These are phyloP conservation scores for Pseudogymnoascus sp. DNA, from an alignment of 2,329 filamentous ascomycete species.

Conservation along the genomic window DNA sequence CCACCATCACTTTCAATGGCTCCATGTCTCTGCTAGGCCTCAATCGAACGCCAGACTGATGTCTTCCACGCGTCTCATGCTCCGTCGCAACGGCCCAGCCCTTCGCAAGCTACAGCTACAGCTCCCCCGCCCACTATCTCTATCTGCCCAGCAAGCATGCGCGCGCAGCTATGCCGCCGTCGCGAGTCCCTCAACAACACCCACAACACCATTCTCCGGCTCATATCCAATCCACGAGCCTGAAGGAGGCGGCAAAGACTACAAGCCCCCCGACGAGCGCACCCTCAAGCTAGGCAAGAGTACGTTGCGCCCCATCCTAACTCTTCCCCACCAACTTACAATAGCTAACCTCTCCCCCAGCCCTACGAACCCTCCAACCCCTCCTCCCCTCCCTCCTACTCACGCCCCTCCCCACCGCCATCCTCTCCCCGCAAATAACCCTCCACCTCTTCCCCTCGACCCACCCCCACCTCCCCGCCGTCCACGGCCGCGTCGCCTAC, in stretches of 20 bases:
- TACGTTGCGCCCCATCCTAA: slow-evolving; percentile 29
- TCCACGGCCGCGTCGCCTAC: slow-evolving; percentile 84
- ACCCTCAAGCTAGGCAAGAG: slow-evolving; percentile 58
- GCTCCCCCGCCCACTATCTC: background rate
- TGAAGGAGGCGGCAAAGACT: slow-evolving; percentile 15
- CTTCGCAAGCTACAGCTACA: background rate
- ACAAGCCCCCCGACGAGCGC: slow-evolving; percentile 42
- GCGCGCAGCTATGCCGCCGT: background rate
- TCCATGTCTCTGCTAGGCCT: background rate
- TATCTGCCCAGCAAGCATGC: background rate
- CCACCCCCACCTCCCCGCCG: slow-evolving; percentile 83
- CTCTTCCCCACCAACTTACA: background rate
- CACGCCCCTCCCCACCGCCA: slow-evolving; percentile 60
- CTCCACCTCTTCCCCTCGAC: slow-evolving; percentile 67
- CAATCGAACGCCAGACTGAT: background rate
- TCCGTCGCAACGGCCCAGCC: slow-evolving; percentile 1
- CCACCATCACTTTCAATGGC: background rate
- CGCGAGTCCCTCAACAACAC: background rate
- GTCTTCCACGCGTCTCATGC: background rate
- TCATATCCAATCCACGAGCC: slow-evolving; percentile 21
- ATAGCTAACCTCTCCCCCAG: slow-evolving; percentile 30
- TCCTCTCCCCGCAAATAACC: slow-evolving; percentile 67
- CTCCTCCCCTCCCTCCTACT: slow-evolving; percentile 60
- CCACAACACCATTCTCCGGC: slow-evolving; percentile 30
- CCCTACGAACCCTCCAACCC: slow-evolving; percentile 56